Percentiles rank a stretch among this genome's conserved stretches.
Evolutionary conservation across 495 filamentous ascomycete genomes (phyloP).

Genomic region (Pseudevernia furfuracea): DNA sequence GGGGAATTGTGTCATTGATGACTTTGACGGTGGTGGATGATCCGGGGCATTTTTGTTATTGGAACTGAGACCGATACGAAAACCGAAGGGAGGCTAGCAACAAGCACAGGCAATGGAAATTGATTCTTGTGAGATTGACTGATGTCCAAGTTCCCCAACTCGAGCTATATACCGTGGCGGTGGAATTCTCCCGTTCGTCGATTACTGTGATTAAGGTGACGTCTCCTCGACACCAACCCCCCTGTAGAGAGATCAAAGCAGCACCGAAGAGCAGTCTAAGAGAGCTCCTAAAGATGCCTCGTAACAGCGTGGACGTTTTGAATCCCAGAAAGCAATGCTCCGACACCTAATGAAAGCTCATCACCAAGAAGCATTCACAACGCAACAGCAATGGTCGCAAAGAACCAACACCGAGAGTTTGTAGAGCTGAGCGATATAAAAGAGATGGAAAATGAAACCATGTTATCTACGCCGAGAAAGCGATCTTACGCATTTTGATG

Average conservation of each 20-base stretch:
- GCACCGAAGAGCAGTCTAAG: background rate
- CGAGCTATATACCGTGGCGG: no score
- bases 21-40: background rate
- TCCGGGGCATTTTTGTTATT: background rate
- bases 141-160: no score
- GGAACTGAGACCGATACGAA: no score
- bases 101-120: no score
- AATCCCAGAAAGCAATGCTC: background rate
- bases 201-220: background rate
- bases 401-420: background rate
- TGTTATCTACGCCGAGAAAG: background rate
- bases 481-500: no score
- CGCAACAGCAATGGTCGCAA: background rate
- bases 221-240: background rate
- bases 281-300: background rate
- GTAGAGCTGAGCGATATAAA: no score
- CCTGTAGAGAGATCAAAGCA: background rate
- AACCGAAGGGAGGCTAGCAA: no score
- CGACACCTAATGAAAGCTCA: background rate
- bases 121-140: no score
- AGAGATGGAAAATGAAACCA: background rate
- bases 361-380: background rate
- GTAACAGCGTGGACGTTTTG: background rate
- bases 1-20: background rate
- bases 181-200: no score